A percentile compares a stretch with the other conserved stretches of the same genome.
phyloP scores from a whole-genome alignment of 1,284 basidiomycete genomes.

The Papiliotrema terrestris region DNA sequence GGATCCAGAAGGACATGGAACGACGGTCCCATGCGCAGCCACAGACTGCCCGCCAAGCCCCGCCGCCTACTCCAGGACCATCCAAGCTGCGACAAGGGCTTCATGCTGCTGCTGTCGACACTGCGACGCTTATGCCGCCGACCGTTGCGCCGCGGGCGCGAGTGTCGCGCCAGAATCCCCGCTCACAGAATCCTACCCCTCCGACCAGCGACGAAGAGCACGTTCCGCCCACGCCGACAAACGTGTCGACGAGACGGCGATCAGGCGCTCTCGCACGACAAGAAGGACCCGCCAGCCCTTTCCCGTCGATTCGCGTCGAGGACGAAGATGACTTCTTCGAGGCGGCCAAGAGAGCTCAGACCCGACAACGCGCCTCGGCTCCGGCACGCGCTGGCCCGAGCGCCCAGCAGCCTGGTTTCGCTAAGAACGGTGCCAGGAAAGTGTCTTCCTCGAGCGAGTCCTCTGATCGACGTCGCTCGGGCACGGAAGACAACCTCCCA shows the following conservation, averaged over 20 bases:
- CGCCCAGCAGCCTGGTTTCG: not conserved
- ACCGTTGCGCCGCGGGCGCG: conserved; percentile 11
- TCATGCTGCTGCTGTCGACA: conserved; percentile 25
- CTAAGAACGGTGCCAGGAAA: not conserved
- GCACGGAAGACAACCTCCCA: conserved; percentile 53
- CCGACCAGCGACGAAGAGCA: conserved; percentile 19
- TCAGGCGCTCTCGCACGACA: not conserved
- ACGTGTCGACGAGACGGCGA: conserved; percentile 2
- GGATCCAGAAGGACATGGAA: conserved; percentile 3
- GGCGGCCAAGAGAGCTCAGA: conserved; percentile 42
- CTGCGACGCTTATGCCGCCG: conserved; percentile 20
- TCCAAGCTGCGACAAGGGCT: conserved; percentile 39
- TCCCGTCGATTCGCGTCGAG: conserved; percentile 72
- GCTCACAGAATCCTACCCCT: conserved; percentile 11
- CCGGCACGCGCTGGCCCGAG: no score
- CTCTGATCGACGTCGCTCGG: not conserved
- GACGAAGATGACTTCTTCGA: conserved; percentile 75
- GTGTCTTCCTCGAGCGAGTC: not conserved
- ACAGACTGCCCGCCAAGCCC: not conserved
- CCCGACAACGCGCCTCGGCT: not conserved
- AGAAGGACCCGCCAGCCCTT: conserved; percentile 56
- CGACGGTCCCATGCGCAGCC: conserved; percentile 6
- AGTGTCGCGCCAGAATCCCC: conserved; percentile 6
- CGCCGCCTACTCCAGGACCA: conserved; percentile 14
- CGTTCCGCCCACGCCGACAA: conserved; percentile 16